Conservation (phyloP, 1,139 yeast species). For the Meyerozyma carpophila region DNA sequence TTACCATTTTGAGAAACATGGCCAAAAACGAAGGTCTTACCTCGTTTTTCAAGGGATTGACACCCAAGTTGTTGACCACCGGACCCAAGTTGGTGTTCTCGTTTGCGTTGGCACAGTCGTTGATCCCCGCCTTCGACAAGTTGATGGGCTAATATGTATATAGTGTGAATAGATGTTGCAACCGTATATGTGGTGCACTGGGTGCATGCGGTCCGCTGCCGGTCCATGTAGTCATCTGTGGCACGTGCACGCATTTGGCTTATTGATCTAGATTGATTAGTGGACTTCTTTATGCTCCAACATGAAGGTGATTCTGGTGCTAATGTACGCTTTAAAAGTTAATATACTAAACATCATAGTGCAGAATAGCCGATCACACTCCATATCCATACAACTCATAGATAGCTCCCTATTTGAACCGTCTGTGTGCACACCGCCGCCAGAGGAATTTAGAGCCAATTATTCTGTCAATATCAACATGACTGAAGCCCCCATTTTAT, state of each 20-base stretch:
- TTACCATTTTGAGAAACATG: conserved; percentile 90
- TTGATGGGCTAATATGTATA: conserved; percentile 30
- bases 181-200: background rate
- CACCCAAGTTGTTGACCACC: conserved; percentile 93
- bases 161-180: conserved; percentile 4
- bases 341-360: conserved; percentile 35
- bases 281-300: background rate
- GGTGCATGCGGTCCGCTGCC: background rate
- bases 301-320: conserved; percentile 31
- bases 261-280: background rate
- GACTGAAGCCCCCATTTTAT: conserved; percentile 1
- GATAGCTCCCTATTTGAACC: conserved; percentile 36
- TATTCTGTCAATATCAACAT: background rate
- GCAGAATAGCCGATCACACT: conserved; percentile 29
- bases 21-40: conserved; percentile 81
- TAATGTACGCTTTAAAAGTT: conserved; percentile 33
- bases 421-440: conserved; percentile 20
- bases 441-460: conserved; percentile 11
- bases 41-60: conserved; percentile 95
- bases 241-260: background rate
- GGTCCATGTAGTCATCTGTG: too few relatives aligned
- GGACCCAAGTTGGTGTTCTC: conserved; percentile 98
- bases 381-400: conserved; percentile 26
- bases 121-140: conserved; percentile 92
- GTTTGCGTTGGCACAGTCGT: conserved; percentile 92